Evolutionary conservation across 176 grass and related monocot species (phyloP), one percentile per base, ranked within the genome.

Genomic region (Puya raimondii): DNA sequence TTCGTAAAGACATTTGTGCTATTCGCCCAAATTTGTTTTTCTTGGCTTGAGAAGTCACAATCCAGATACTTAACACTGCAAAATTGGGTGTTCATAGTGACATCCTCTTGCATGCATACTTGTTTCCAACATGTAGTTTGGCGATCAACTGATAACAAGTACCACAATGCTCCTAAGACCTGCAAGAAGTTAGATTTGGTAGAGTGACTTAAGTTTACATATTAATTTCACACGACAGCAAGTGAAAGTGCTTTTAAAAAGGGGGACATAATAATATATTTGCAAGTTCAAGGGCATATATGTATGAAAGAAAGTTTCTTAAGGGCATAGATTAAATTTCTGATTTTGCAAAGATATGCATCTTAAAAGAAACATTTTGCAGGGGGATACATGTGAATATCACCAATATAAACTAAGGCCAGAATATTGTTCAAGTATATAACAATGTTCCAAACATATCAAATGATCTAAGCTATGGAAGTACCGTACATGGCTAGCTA

Each of bases 41-140:
- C 50, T 14, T 74, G 23, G 57, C 63, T 51, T 64, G 33, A 26
- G 3, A 20, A 26, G 8, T 78, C 74, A 90, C 94, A 99, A 57
- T 86, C 90, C 57, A 99, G 80, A 66, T 81, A 99, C 52, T 11
- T 78, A 81, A 87, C 29, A 58, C 77, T 21, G 67, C 86, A 92
- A 16, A 16, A n/a, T 49, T 4, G 0, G 4, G 4, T 42, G 33
- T 42, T 42, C 33, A 2, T 25, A 48, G 65, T 69, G 29, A 25
- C 59, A 74, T 61, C 51, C 85, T 88, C 89, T 65, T 12, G 68
- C 71, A 6, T 77, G 82, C 94, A 99, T 77, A 10, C 70, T 65
- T 69, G 78, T 70, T 88, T 92, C 94, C 94, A 99, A 81, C 94
- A 93, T 66, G 87, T 80, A 51, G 87, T 99, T 74, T 88, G 94